Conservation (phyloP, 139 green algal genomes). For the Picochlorum sp. region DNA sequence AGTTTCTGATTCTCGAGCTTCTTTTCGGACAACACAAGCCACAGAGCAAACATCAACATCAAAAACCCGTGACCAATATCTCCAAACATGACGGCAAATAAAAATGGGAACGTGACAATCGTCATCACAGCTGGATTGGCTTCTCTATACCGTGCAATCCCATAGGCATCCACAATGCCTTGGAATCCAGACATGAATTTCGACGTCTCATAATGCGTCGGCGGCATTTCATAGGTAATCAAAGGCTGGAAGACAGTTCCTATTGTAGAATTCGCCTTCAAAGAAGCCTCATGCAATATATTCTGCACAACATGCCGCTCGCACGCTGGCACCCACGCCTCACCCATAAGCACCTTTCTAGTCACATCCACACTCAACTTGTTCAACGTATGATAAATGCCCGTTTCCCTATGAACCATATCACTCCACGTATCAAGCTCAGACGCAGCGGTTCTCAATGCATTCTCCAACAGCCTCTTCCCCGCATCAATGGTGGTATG, state of each 20-base stretch:
- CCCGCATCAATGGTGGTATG: slow-evolving; percentile 82
- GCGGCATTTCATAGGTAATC: slow-evolving; percentile 71
- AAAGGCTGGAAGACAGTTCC: slow-evolving; percentile 86
- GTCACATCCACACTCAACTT: slow-evolving; percentile 89
- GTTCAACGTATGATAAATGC: slow-evolving; percentile 97
- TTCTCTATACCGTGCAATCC: slow-evolving; percentile 88
- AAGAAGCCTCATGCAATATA: slow-evolving; percentile 48
- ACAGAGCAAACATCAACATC: slow-evolving; percentile 71
- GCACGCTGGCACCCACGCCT: slow-evolving; percentile 82
- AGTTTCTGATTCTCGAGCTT: slow-evolving; percentile 56
- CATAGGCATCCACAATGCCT: slow-evolving; percentile 94
- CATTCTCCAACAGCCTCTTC: slow-evolving; percentile 52
- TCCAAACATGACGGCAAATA: slow-evolving; percentile 99
- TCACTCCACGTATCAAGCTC: slow-evolving; percentile 55
- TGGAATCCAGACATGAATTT: slow-evolving; percentile 90
- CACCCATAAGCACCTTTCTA: slow-evolving; percentile 84
- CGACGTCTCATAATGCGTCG: slow-evolving; percentile 89
- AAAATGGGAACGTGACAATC: slow-evolving; percentile 97
- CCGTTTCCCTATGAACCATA: slow-evolving; percentile 76
- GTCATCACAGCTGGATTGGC: slow-evolving; percentile 92
- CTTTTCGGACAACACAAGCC: slow-evolving; percentile 76
- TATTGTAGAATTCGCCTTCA: slow-evolving; percentile 38
- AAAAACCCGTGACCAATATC: slow-evolving; percentile 90
- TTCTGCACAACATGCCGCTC: slow-evolving; percentile 51
- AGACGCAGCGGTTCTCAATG: slow-evolving; percentile 60